Evolutionary conservation across 176 grass and related monocot species (phyloP), one percentile per base, ranked within the genome.

Genomic region (Lolium perenne): DNA sequence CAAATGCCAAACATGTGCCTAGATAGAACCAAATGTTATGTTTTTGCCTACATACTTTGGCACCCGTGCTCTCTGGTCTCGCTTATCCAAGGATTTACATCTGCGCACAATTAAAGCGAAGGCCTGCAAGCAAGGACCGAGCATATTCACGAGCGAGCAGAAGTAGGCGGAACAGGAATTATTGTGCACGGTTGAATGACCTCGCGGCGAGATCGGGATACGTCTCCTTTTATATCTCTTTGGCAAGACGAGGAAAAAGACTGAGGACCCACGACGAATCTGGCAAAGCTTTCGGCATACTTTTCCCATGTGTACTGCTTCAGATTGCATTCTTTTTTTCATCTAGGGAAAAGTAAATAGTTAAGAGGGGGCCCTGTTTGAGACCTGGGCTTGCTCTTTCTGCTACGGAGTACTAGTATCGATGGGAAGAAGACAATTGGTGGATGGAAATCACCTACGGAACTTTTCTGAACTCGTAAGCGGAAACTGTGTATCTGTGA

Each of bases 231-330:
- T n/a, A n/a, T 35, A 35, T 35, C 32, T 35, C 32, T 35, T 35
- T 35, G 80, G 73, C 84, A 20, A 79, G 73, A 38, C 17, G 66
- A 63, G 57, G 66, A 49, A 65, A 43, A 69, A 78, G 80, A 75
- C 49, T 0, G 3, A n/a, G 47, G 80, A 12, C 58, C 89, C 84
- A 73, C 67, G 58, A 87, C 85, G 59, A 32, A 57, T 70, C 54
- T 60, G 68, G 49, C 66, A 71, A 80, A 74, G 12, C 57, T 45
- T 74, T 56, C 76, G 1, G 4, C 12, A 16, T 64, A 8, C 16
- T 7, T 3, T n/a, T 13, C 45, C 53, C 53, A 35, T 86, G 65
- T 16, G 65, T 51, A 56, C 54, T 56, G 54, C 85, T 46, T 16
- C 79, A 59, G 70, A n/a, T 77, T 59, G 72, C 86, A 2, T 29